phyloP scores from a whole-genome alignment of 176 grass and related monocot genomes.

The Phragmites australis region DNA sequence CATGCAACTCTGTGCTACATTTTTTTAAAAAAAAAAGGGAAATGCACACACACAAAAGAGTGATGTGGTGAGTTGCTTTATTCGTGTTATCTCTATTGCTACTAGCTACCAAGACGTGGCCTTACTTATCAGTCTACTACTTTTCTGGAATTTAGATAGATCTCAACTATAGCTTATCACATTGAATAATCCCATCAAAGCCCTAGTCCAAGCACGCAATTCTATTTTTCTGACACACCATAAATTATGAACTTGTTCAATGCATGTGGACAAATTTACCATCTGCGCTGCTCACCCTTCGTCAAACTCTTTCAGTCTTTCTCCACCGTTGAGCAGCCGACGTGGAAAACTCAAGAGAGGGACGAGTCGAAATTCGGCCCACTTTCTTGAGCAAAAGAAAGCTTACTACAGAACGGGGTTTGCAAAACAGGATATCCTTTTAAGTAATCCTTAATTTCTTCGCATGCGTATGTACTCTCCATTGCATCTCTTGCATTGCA shows the following conservation, averaged over 20 bases:
- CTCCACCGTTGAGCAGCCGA: constrained; percentile 21
- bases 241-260: constrained; percentile 1
- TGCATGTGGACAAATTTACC: constrained; percentile 35
- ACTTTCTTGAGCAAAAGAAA: too few relatives aligned
- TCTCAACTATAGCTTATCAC: constrained; percentile 35
- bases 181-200: background rate
- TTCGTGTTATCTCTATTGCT: background rate
- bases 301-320: constrained; percentile 3
- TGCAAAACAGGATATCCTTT: too few relatives aligned
- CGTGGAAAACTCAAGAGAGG: too few relatives aligned
- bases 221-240: constrained; percentile 6
- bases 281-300: background rate
- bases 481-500: background rate
- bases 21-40: background rate
- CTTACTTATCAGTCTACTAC: constrained; percentile 35
- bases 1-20: background rate
- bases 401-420: too few relatives aligned
- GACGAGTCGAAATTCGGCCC: too few relatives aligned
- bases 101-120: constrained; percentile 46
- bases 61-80: constrained; percentile 15
- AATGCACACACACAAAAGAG: background rate
- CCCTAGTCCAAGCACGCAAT: constrained; percentile 19
- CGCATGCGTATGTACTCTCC: background rate
- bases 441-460: background rate
- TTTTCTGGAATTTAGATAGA: constrained; percentile 16